Conservation (phyloP, 2,329 filamentous ascomycete genomes). For the Westerdykella aurantiaca region DNA sequence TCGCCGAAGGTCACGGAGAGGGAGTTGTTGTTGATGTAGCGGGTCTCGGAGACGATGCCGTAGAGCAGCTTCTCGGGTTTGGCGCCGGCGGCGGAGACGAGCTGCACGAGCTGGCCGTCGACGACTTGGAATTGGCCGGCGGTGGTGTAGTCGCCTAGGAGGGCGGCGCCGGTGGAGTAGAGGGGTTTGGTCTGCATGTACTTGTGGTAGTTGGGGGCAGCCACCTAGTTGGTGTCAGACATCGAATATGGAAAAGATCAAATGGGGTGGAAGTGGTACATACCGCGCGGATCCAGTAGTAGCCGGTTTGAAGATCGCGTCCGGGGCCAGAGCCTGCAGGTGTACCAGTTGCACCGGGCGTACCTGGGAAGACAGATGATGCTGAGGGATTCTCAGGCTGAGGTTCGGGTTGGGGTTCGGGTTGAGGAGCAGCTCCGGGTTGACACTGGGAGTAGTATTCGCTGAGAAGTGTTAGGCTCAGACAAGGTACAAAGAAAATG, state of each 20-base stretch:
- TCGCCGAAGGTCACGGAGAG: slow-evolving; percentile 50
- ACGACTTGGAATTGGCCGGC: slow-evolving; percentile 56
- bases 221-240: slow-evolving; percentile 31
- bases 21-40: slow-evolving; percentile 31
- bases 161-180: slow-evolving; percentile 43
- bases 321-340: slow-evolving; percentile 36
- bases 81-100: slow-evolving; percentile 45
- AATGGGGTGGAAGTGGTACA: too few relatives aligned
- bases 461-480: slow-evolving; percentile 13
- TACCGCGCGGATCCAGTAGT: slow-evolving; percentile 52
- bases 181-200: slow-evolving; percentile 36
- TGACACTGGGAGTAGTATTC: slow-evolving; percentile 40
- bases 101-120: slow-evolving; percentile 51
- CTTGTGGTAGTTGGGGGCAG: slow-evolving; percentile 50
- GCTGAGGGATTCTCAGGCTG: slow-evolving; percentile 11
- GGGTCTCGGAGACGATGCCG: slow-evolving; percentile 22
- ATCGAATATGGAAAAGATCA: too few relatives aligned
- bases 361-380: slow-evolving; percentile 1
- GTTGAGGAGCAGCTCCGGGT: slow-evolving; percentile 26
- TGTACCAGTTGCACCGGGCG: slow-evolving; percentile 17
- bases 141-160: slow-evolving; percentile 48
- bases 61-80: slow-evolving; percentile 38
- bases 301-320: slow-evolving; percentile 46
- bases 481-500: too few relatives aligned
- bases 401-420: slow-evolving; percentile 9